A percentile compares a stretch with the other conserved stretches of the same genome.
phyloP scores from a whole-genome alignment of 179 eudicot genomes.

The Camellia oleifera region DNA sequence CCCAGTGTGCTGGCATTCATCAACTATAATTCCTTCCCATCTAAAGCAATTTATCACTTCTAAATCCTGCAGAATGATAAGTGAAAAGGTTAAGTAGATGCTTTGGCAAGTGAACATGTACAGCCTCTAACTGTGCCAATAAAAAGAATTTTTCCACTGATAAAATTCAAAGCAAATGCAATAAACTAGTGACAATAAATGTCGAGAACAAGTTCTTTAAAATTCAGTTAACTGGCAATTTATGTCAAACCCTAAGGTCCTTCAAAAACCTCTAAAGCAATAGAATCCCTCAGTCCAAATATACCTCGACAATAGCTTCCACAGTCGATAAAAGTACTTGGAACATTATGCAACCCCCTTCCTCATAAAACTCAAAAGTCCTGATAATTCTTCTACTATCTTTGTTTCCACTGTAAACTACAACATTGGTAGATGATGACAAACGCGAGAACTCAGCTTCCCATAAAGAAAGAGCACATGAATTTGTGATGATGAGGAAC shows the following conservation, averaged over 20 bases:
- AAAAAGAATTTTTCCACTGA: neutral
- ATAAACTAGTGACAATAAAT: too few relatives aligned
- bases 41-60: conserved; percentile 36
- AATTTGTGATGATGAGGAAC: conserved; percentile 54
- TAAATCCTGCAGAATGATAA: conserved; percentile 54
- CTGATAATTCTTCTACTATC: conserved; percentile 51
- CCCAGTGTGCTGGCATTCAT: conserved; percentile 47
- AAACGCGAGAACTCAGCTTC: conserved; percentile 63
- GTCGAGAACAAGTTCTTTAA: too few relatives aligned
- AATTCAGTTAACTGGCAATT: too few relatives aligned
- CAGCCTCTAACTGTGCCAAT: conserved; percentile 6
- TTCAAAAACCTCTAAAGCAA: too few relatives aligned
- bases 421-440: conserved; percentile 50
- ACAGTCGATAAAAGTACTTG: conserved; percentile 64
- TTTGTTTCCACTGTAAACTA: conserved; percentile 54
- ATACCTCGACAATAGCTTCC: conserved; percentile 67
- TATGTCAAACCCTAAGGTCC: too few relatives aligned
- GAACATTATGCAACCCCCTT: conserved; percentile 47
- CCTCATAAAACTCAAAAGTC: conserved; percentile 50
- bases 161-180: too few relatives aligned
- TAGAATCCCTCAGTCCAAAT: too few relatives aligned
- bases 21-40: conserved; percentile 71
- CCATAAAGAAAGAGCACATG: conserved; percentile 47
- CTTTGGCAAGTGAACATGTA: neutral
- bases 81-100: neutral